Percentiles rank a stretch among this genome's conserved stretches.
Evolutionary conservation across 75 land plant genomes (phyloP).

Genomic region (Cupressus sempervirens): DNA sequence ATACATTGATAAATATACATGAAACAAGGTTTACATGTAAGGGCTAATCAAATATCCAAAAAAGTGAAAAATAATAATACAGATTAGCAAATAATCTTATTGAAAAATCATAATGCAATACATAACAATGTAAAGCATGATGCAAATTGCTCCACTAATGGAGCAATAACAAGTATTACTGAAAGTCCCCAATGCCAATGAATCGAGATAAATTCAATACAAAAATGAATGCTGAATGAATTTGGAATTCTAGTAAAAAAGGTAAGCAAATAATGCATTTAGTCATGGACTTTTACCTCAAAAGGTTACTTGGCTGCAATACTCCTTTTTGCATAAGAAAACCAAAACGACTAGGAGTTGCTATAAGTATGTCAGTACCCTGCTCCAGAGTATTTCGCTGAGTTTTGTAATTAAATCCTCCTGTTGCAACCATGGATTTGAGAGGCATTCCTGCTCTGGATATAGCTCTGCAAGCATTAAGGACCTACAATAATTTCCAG

Average conservation of each 20-base stretch:
- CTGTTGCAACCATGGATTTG: slow-evolving; percentile 92
- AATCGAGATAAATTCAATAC: background rate
- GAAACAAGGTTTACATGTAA: background rate
- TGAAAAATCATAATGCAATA: background rate
- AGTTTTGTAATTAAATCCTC: slow-evolving; percentile 91
- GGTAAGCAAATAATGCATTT: background rate
- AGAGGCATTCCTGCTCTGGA: slow-evolving; percentile 79
- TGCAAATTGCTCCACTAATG: background rate
- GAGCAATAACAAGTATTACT: background rate
- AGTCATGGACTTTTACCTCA: slow-evolving; percentile 36
- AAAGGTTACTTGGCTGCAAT: slow-evolving; percentile 59
- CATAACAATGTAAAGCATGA: background rate
- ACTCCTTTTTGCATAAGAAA: slow-evolving; percentile 64
- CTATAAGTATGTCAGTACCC: slow-evolving; percentile 83
- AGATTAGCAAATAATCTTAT: background rate
- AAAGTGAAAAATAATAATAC: background rate
- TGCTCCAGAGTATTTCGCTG: slow-evolving; percentile 73
- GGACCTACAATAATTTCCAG: slow-evolving; percentile 55
- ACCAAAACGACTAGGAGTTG: slow-evolving; percentile 92
- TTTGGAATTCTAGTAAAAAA: background rate
- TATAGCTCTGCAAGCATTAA: slow-evolving; percentile 69
- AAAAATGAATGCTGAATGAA: background rate
- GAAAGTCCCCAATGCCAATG: background rate
- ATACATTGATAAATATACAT: background rate
- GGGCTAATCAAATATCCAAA: background rate